Percentiles rank a stretch among this genome's conserved stretches.
phyloP scores from a whole-genome alignment of 306 rosid species.

The Alnus rubra region DNA sequence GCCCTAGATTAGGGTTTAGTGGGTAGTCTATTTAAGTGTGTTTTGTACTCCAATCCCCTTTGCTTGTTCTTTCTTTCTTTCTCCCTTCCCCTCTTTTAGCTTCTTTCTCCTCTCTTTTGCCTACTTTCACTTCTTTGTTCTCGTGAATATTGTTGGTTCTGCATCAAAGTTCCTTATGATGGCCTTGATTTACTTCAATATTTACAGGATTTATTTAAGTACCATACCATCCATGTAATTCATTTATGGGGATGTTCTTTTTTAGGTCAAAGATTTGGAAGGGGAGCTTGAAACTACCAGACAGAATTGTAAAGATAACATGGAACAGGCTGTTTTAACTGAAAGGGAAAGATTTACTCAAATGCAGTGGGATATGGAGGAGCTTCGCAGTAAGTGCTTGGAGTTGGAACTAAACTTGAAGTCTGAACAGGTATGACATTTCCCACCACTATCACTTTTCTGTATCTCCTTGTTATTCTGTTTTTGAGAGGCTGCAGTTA shows the following conservation, averaged over 20 bases:
- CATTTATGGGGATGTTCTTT: constrained; percentile 12
- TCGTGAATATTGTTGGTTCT: too few species aligned
- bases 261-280: constrained; percentile 88
- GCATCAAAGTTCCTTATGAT: neutral
- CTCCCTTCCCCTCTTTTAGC: too few species aligned
- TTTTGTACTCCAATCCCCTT: too few species aligned
- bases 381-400: constrained; percentile 68
- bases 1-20: too few species aligned
- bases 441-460: constrained; percentile 26
- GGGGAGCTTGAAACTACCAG: constrained; percentile 84
- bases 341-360: constrained; percentile 80
- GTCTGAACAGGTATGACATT: constrained; percentile 61
- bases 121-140: too few species aligned
- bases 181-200: neutral
- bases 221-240: neutral
- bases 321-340: constrained; percentile 70
- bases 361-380: constrained; percentile 91
- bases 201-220: constrained; percentile 22
- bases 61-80: too few species aligned
- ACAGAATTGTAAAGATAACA: constrained; percentile 63
- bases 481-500: constrained; percentile 26
- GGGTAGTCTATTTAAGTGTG: too few species aligned
- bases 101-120: too few species aligned
- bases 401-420: constrained; percentile 65
- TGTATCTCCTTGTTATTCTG: constrained; percentile 25